Evolutionary conservation across 352 stramenopile species (phyloP), one percentile per base, ranked within the genome.

Genomic region (Phytophthora nicotianae): DNA sequence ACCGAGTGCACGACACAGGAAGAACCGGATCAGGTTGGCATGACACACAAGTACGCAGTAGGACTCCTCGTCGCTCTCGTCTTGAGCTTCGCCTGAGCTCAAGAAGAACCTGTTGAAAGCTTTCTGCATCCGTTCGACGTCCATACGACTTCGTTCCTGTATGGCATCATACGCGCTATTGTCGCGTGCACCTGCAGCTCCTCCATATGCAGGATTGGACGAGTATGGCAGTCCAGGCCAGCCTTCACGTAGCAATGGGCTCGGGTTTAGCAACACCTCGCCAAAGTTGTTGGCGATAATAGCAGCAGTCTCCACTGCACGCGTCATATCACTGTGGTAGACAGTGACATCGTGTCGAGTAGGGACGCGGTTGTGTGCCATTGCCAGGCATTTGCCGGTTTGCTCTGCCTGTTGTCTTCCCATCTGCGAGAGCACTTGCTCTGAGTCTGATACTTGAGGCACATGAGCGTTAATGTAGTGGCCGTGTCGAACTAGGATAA

Each of bases 341-440:
- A 95, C 78, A 26, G 74, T 65, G 23, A 90, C 56, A 58, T 90
- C 74, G 33, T 87, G 69, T 16, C 83, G 78, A 3, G 76, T 85
- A 3, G 79, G 77, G 14, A 83, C 65, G 1, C 77, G 76, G 50
- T 74, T 77, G 45, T 88, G 83, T 5, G 81, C 63, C 47, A 78
- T 65, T 38, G 83, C 74, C 23, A 96, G 52, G 42, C 92, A 83
- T 50, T 85, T 84, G 24, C 83, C 85, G 9, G 82, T 81, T n/a
- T 91, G 55, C 17, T 79, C 79, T 11, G 86, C 83, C 47, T 95
- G 86, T 49, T 89, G 81, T 13, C 77, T 67, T 4, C 86, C 86
- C 72, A 95, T 89, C 47, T 92, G 81, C 9, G 86, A 93, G 0
- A 95, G 72, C 23, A 95, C 80, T 74, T 93, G 84, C 45, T 92